Evolutionary conservation across 495 filamentous ascomycete species (phyloP).

Genomic region (Trichoderma gamsii): DNA sequence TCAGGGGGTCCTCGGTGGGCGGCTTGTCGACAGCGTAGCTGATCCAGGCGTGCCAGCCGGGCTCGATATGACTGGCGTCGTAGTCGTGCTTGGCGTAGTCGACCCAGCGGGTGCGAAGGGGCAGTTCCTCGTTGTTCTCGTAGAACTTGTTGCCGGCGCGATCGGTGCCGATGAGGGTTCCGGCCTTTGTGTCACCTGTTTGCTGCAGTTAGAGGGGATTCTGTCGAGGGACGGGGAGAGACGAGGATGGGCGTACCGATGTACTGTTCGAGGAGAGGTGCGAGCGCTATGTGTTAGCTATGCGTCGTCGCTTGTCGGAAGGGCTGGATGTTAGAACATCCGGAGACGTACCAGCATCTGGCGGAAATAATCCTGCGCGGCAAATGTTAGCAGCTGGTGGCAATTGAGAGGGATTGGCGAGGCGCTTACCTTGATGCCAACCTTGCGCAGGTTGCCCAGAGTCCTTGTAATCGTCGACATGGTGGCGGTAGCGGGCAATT

Average conservation of each 20-base stretch:
- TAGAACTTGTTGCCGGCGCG: conserved; percentile 95
- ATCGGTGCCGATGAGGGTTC: conserved; percentile 78
- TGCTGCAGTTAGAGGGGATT: conserved; percentile 26
- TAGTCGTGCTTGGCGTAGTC: conserved; percentile 87
- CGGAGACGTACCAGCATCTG: conserved; percentile 77
- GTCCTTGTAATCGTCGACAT: conserved; percentile 94
- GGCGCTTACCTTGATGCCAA: conserved; percentile 72
- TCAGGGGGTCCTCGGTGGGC: conserved; percentile 65
- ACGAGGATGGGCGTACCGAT: conserved; percentile 49
- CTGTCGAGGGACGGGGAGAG: background rate
- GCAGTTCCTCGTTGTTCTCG: conserved; percentile 93
- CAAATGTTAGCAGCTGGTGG: conserved; percentile 21
- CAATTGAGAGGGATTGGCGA: background rate
- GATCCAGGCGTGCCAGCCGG: conserved; percentile 98
- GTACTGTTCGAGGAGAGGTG: conserved; percentile 44
- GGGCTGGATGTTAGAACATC: conserved; percentile 1
- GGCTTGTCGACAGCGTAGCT: conserved; percentile 87
- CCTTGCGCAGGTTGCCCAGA: conserved; percentile 73
- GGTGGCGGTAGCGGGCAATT: conserved; percentile 39
- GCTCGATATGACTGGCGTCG: conserved; percentile 84
- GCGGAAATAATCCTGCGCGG: conserved; percentile 69
- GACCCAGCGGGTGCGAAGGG: conserved; percentile 94
- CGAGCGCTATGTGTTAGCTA: conserved; percentile 27
- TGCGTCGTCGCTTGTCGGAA: conserved; percentile 8
- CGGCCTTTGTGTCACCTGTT: conserved; percentile 88